phyloP scores from a whole-genome alignment of 441 rosid genomes.

The Adansonia gregorii region DNA sequence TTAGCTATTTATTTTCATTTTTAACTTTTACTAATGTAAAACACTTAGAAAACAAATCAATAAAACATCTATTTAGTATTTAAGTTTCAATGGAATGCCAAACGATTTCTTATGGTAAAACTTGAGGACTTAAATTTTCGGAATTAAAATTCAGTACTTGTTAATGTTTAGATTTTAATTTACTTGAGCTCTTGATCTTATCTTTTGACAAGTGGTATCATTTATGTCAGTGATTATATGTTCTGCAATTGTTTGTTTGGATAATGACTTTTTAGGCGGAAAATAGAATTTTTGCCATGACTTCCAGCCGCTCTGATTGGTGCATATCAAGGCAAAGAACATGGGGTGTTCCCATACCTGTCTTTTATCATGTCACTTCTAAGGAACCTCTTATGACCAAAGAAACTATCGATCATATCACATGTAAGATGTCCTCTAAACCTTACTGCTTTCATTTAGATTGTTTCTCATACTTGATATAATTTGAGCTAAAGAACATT shows the following conservation, averaged over 20 bases:
- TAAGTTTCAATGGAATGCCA: neutral
- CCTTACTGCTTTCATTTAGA: conserved; percentile 13
- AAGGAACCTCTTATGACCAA: conserved; percentile 92
- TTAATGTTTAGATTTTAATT: conserved; percentile 21
- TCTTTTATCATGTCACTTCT: conserved; percentile 75
- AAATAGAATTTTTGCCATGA: conserved; percentile 94
- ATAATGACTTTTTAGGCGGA: conserved; percentile 61
- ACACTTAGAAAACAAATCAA: neutral
- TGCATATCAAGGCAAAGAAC: conserved; percentile 97
- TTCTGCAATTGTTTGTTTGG: conserved; percentile 31
- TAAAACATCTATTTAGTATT: neutral
- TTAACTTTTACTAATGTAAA: neutral
- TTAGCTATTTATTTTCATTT: neutral
- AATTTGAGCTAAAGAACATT: neutral
- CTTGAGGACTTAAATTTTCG: neutral
- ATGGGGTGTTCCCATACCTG: conserved; percentile 99
- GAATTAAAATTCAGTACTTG: neutral
- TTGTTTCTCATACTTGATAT: neutral
- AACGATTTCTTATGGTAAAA: neutral
- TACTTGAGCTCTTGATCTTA: conserved; percentile 16
- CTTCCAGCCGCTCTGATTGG: conserved; percentile 95
- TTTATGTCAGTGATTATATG: conserved; percentile 22
- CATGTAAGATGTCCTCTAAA: conserved; percentile 55
- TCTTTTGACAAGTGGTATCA: conserved; percentile 22
- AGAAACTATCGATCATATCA: conserved; percentile 84